Base-by-base conservation (phyloP, 805 yeast genomes). In the Wickerhamiella occidentalis region DNA sequence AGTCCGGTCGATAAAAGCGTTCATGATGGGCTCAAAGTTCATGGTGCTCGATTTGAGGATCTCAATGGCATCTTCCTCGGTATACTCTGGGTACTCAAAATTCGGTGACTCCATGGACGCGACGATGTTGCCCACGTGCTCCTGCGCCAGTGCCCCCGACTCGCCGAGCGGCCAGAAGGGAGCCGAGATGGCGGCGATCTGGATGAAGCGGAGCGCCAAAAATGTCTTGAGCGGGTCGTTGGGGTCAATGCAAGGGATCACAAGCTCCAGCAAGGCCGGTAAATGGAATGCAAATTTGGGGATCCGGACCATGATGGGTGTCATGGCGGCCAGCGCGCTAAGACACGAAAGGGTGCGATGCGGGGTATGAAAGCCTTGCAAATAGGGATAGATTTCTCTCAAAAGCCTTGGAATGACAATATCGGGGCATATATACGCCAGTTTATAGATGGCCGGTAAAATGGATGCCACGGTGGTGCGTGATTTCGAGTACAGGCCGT, bases 191-290 rank as follows among this genome's bases (percentile, higher is more conserved):
- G 86, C 80, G 21, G 81, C 75, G 0, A 85, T 71, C 9, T 85
- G 81, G 49, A 92, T 73, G 17, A 83, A 73, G 51, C 79, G 75
- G 37, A 88, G 65, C 0, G 94, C 75, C 47, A 77, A 73, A 13
- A 79, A 70, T 0, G 95, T 80, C 60, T 88, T 77, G 12, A 70
- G 72, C 45, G 86, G 71, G 63, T 92, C 98, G 61, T 88, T 92
- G 0, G 88, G 76, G 61, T 92, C 97, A 25, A 92, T 78, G 26
- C 92, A 95, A 0, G 87, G 84, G 6, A 87, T 62, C 1, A 80
- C 68, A 63, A 85, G 71, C 23, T 79, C 75, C 36, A 88, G 61
- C 13, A 92, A 68, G 48, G 94, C 76, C 0, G 94, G 77, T 11
- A 86, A 67, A 58, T 92, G 98, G 11, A 85, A 78, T 40, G 95